Base-by-base conservation (phyloP, 768 basidiomycete species). In the Boletus bicolor region DNA sequence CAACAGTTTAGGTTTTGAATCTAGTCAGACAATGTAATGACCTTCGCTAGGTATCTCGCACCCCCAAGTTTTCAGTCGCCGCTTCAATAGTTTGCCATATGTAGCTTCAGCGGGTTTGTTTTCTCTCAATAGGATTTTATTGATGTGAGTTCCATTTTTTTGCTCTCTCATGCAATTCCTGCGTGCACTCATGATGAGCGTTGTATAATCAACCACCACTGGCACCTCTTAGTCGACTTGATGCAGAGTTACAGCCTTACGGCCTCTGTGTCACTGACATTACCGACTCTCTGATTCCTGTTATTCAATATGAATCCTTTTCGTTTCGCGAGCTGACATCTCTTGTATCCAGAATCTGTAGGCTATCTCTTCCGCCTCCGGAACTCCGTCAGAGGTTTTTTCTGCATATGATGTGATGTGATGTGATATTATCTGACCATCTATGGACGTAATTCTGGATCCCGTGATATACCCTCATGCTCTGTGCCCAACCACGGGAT, bases 151-250 rank as follows among this genome's bases (percentile, higher is more conserved):
- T 8, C 26, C n/a, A 37, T 48, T 61, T 4, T 54, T 14, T 50
- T 47, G 5, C 34, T 44, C 28, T 28, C 28, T 28, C 28, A 28
- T 28, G 28, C 28, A 28, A 28, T 28, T 5, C 5, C 28, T 26
- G 8, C 26, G 9, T n/a, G 19, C 51, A 48, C 38, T 61, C 64
- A 80, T 82, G 89, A 91, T 81, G 89, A 91, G 89, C 81, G 88
- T 91, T 89, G 87, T 82, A 77, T 68, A 67, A 66, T 74, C 86
- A 82, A 79, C 79, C 78, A 73, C 67, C 51, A 81, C 82, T 91
- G 89, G 89, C 87, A 90, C 89, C 89, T 91, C 89, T 90, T 91
- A 91, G 89, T 89, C 85, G 86, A 91, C 81, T 69, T 84, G 82
- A 71, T 76, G 63, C 77, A 69, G 70, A 69, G 60, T 54, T 61